phyloP scores from a whole-genome alignment of 345 rosid genomes.

The Arabis hirsuta region DNA sequence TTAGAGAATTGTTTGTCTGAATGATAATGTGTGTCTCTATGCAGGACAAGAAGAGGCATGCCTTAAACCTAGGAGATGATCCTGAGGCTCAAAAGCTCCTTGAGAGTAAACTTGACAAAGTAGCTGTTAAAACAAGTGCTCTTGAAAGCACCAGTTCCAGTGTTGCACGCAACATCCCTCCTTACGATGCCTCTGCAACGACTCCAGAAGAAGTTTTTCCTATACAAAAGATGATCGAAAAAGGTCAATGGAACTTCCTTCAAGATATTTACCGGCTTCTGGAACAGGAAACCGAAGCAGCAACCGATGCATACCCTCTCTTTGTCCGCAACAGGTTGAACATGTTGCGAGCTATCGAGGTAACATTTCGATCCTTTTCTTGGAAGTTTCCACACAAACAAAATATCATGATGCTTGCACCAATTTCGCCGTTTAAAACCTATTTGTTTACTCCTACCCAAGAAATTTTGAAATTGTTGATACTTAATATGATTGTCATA shows the following conservation, averaged over 20 bases:
- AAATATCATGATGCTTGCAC: too few species aligned
- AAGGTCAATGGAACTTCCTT: slow-evolving; percentile 71
- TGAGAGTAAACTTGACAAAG: slow-evolving; percentile 51
- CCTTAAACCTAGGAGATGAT: slow-evolving; percentile 56
- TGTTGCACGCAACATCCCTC: slow-evolving; percentile 72
- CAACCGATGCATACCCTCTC: slow-evolving; percentile 53
- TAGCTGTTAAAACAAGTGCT: slow-evolving; percentile 59
- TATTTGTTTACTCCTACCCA: too few species aligned
- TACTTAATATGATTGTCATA: neutral
- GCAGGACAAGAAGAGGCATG: slow-evolving; percentile 61
- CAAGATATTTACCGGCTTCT: slow-evolving; percentile 56
- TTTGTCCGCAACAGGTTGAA: slow-evolving; percentile 76
- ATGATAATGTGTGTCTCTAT: slow-evolving; percentile 20
- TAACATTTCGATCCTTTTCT: slow-evolving; percentile 38
- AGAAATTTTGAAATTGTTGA: neutral
- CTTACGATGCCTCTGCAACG: slow-evolving; percentile 60
- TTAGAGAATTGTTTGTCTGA: slow-evolving; percentile 5
- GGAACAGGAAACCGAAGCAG: slow-evolving; percentile 42
- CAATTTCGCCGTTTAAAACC: too few species aligned
- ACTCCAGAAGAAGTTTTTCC: slow-evolving; percentile 75
- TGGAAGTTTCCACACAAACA: neutral
- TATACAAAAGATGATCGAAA: slow-evolving; percentile 64
- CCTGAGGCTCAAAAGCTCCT: slow-evolving; percentile 53
- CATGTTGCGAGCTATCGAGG: slow-evolving; percentile 60
- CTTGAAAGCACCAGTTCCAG: slow-evolving; percentile 53